Base-by-base conservation (phyloP, 164 flowering plant genomes). In the Magnolia changhungtana region DNA sequence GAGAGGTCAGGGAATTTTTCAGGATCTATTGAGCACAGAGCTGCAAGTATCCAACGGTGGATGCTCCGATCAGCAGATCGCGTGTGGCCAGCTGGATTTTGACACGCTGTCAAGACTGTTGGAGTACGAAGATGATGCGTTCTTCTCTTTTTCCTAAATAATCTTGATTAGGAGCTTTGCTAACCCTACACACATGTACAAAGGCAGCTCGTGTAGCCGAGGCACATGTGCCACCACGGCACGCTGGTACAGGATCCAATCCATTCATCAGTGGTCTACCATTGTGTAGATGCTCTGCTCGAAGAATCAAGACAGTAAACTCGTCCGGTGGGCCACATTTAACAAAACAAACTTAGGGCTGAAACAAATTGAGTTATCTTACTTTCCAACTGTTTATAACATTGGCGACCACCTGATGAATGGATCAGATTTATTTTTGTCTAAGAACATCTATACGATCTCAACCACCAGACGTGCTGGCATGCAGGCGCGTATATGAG, bases 101-200 rank as follows among this genome's bases (percentile, higher is more conserved):
- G 72, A 75, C 50, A 50, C 64, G 51, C 51, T 75, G 64, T 23
- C 72, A 18, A 67, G 72, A 27, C 20, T 67, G 24, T n/a, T 75
- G 23, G 65, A 75, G 24, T 23, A 67, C 58, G 72, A 75, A 50
- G 65, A 52, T 7, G 71, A 74, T 55, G 14, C 24, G 19, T 66
- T 74, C 63, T 49, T 37, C 70, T 74, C 45, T 65, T 65, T 74
- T 49, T 50, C 58, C 9, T 50, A 45, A 13, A 20, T 16, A 68
- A 55, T 55, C 18, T 55, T 55, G 61, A 55, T 55, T 55, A 55
- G 61, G 61, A 55, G 61, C 61, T 55, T 55, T 55, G 61, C 61
- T 55, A 8, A 55, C 19, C 61, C 13, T 55, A 16, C 45, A 5
- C 7, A 37, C 61, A 19, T 55, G 61, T 55, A 55, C 61, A 16